phyloP scores from a whole-genome alignment of 2,329 filamentous ascomycete species.

The Fusarium sp. region DNA sequence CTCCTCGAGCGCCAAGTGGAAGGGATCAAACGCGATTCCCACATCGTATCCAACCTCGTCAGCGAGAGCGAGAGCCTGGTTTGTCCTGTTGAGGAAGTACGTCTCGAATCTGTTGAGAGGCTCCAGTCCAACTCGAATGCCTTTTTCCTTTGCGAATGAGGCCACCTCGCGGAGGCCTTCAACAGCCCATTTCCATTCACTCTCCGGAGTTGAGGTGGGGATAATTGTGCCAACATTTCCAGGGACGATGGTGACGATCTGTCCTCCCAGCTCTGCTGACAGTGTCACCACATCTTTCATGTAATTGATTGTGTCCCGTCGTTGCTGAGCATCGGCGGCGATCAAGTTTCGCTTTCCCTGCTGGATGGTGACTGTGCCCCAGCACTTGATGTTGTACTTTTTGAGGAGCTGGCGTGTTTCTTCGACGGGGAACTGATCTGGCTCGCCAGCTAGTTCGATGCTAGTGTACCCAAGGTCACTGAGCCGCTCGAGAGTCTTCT shows the following conservation, averaged over 20 bases:
- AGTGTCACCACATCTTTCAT: slow-evolving; percentile 32
- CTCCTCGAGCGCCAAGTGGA: slow-evolving; percentile 33
- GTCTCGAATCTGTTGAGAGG: slow-evolving; percentile 39
- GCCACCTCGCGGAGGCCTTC: slow-evolving; percentile 27
- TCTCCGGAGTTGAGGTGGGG: slow-evolving; percentile 22
- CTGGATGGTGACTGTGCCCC: slow-evolving; percentile 36
- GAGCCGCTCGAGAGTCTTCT: slow-evolving; percentile 28
- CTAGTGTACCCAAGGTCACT: slow-evolving; percentile 27
- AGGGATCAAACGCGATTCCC: slow-evolving; percentile 32
- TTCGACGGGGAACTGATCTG: slow-evolving; percentile 1
- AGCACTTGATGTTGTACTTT: slow-evolving; percentile 30
- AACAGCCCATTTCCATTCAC: slow-evolving; percentile 36
- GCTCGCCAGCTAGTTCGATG: slow-evolving; percentile 31
- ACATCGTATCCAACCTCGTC: slow-evolving; percentile 27
- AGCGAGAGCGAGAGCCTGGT: slow-evolving; percentile 34
- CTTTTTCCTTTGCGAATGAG: slow-evolving; percentile 14
- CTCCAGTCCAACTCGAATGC: slow-evolving; percentile 31
- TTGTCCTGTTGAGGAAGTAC: slow-evolving; percentile 35
- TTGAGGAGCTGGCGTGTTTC: slow-evolving; percentile 20
- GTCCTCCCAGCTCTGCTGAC: slow-evolving; percentile 25
- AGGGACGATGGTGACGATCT: slow-evolving; percentile 25
- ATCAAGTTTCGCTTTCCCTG: slow-evolving; percentile 33
- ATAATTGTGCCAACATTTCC: slow-evolving; percentile 25
- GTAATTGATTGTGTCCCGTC: slow-evolving; percentile 25
- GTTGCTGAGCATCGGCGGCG: slow-evolving; percentile 22